A percentile compares a stretch with the other conserved stretches of the same genome.
phyloP scores from a whole-genome alignment of 352 stramenopile species.

The Phytophthora chlamydospora region DNA sequence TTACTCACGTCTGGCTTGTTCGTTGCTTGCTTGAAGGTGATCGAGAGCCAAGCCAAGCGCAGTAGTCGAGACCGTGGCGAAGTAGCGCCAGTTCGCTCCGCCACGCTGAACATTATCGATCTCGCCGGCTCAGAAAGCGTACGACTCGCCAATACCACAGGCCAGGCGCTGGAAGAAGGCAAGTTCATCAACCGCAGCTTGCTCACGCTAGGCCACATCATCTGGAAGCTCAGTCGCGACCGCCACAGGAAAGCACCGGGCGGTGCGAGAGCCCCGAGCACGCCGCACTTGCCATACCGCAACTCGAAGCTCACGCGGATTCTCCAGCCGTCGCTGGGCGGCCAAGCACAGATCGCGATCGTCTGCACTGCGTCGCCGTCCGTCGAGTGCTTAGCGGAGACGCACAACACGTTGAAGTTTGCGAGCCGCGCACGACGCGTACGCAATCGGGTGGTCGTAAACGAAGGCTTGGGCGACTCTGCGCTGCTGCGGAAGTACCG shows the following conservation, averaged over 20 bases:
- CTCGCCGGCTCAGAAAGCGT: constrained; percentile 90
- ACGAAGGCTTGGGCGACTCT: constrained; percentile 83
- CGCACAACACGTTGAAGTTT: constrained; percentile 97
- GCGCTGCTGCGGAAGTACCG: constrained; percentile 74
- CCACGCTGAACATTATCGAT: constrained; percentile 92
- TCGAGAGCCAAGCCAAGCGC: constrained; percentile 73
- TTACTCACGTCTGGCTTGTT: constrained; percentile 27
- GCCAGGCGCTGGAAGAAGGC: constrained; percentile 83
- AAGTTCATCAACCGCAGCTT: constrained; percentile 92
- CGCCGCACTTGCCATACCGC: constrained; percentile 94
- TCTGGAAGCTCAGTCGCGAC: constrained; percentile 91
- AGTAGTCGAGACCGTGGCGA: constrained; percentile 30
- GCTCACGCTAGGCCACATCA: constrained; percentile 94
- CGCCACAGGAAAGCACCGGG: constrained; percentile 30
- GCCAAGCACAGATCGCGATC: constrained; percentile 97
- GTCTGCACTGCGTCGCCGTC: constrained; percentile 96
- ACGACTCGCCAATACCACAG: constrained; percentile 78
- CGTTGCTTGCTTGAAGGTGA: constrained; percentile 51
- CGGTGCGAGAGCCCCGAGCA: constrained; percentile 19
- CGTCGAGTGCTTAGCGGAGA: constrained; percentile 94
- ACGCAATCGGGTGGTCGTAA: constrained; percentile 91
- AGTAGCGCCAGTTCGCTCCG: constrained; percentile 55
- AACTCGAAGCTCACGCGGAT: constrained; percentile 99
- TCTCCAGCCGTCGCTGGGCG: constrained; percentile 95
- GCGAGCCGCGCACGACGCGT: constrained; percentile 93